Percentiles rank a stretch among this genome's conserved stretches.
These are phyloP conservation scores for Penicillium cataractarum DNA, from an alignment of 495 filamentous ascomycete genomes.

Conservation along the genomic window DNA sequence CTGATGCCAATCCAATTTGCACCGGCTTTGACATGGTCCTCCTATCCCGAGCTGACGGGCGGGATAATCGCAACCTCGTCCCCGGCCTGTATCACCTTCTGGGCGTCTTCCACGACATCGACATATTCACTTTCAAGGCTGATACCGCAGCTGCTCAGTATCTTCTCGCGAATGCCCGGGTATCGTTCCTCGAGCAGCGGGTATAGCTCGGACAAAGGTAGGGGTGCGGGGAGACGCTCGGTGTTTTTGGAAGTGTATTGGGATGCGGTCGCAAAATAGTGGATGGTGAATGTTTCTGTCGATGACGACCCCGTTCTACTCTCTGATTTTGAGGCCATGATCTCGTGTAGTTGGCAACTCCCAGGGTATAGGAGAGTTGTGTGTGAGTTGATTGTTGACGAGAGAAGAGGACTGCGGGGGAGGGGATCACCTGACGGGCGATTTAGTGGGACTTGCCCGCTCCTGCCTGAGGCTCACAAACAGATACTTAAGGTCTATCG, in stretches of 20 bases:
- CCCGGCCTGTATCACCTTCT: slow-evolving; percentile 66
- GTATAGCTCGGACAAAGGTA: slow-evolving; percentile 69
- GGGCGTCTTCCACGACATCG: slow-evolving; percentile 56
- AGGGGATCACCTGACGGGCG: background rate
- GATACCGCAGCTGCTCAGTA: slow-evolving; percentile 76
- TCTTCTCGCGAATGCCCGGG: slow-evolving; percentile 72
- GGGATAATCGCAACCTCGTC: slow-evolving; percentile 96
- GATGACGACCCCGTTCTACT: background rate
- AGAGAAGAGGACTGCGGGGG: background rate
- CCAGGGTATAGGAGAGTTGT: background rate
- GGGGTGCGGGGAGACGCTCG: slow-evolving; percentile 74
- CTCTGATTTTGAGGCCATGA: background rate
- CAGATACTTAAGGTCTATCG: no score
- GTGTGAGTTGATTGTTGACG: background rate
- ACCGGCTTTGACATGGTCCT: background rate
- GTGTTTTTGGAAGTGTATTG: slow-evolving; percentile 71
- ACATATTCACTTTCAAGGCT: slow-evolving; percentile 90
- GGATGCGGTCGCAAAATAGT: slow-evolving; percentile 85
- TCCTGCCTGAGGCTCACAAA: background rate
- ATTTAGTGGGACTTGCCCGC: background rate
- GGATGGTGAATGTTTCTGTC: slow-evolving; percentile 63
- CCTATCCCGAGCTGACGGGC: slow-evolving; percentile 75
- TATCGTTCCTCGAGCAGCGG: slow-evolving; percentile 74
- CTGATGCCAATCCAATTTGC: background rate
- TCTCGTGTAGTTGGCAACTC: background rate